phyloP scores from a whole-genome alignment of 176 grass and related monocot species.

The Tillandsia fasciculata region DNA sequence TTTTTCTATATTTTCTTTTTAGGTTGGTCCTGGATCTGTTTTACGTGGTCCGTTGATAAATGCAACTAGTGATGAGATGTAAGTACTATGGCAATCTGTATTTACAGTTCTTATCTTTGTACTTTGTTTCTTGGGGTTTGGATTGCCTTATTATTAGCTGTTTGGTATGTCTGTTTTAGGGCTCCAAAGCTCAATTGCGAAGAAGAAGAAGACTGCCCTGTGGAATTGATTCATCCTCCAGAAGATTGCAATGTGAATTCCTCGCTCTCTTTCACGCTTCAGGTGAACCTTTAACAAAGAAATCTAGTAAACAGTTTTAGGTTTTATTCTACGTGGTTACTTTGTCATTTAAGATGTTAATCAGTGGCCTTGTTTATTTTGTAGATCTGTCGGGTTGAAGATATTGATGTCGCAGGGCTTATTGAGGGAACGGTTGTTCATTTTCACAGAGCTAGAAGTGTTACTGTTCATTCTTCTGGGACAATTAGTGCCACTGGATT shows the following conservation, averaged over 20 bases:
- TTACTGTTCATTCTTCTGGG: conserved; percentile 70
- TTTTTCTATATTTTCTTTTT: conserved; percentile 31
- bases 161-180: conserved; percentile 41
- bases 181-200: conserved; percentile 89
- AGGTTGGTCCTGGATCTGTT: conserved; percentile 93
- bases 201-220: conserved; percentile 57
- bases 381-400: conserved; percentile 97
- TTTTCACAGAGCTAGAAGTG: conserved; percentile 83
- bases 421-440: conserved; percentile 90
- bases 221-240: conserved; percentile 90
- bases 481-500: conserved; percentile 71
- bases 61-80: conserved; percentile 62
- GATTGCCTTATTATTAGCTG: background rate
- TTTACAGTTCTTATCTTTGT: background rate
- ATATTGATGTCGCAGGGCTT: conserved; percentile 89
- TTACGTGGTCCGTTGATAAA: conserved; percentile 79
- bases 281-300: conserved; percentile 31
- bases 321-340: background rate
- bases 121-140: background rate
- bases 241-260: conserved; percentile 99
- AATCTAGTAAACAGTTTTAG: background rate
- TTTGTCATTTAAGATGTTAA: conserved; percentile 10
- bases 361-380: conserved; percentile 15
- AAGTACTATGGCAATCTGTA: conserved; percentile 37
- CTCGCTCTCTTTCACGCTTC: conserved; percentile 91